Conservation (phyloP, 2,329 filamentous ascomycete species). For the Penicillium sp. region DNA sequence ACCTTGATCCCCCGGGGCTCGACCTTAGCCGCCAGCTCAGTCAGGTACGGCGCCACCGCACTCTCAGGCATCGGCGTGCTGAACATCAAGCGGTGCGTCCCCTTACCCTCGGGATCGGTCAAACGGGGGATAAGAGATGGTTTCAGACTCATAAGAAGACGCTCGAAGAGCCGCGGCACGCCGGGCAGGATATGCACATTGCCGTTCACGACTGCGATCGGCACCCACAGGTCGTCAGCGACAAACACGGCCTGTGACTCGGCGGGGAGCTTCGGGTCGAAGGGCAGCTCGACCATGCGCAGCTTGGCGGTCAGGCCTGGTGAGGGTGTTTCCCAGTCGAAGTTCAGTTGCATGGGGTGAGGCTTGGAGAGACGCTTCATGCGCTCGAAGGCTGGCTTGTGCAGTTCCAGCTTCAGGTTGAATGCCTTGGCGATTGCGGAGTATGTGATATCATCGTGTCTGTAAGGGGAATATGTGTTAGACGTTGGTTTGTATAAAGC, state of each 20-base stretch:
- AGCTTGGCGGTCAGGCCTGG: constrained; percentile 70
- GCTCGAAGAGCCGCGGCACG: constrained; percentile 74
- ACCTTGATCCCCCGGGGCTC: constrained; percentile 76
- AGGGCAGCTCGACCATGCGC: constrained; percentile 82
- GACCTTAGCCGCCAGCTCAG: constrained; percentile 64
- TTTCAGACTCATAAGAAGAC: constrained; percentile 67
- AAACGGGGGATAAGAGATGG: constrained; percentile 61
- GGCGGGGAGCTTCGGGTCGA: constrained; percentile 56
- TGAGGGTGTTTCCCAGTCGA: constrained; percentile 77
- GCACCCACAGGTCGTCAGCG: constrained; percentile 78
- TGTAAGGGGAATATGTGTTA: constrained; percentile 31
- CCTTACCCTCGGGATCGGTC: constrained; percentile 70
- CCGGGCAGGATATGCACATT: constrained; percentile 91
- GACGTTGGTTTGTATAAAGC: background rate
- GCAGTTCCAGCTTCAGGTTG: constrained; percentile 62
- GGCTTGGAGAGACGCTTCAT: constrained; percentile 77
- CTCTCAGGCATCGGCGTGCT: constrained; percentile 84
- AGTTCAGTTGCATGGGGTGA: constrained; percentile 62
- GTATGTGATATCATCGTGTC: constrained; percentile 97
- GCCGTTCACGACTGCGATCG: constrained; percentile 76
- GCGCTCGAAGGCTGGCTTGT: constrained; percentile 64
- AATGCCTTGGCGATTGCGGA: constrained; percentile 88
- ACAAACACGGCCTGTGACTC: constrained; percentile 71
- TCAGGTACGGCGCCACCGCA: constrained; percentile 71
- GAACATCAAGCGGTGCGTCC: constrained; percentile 68